phyloP scores from a whole-genome alignment of 345 rosid species.

The Bruguiera parviflora region DNA sequence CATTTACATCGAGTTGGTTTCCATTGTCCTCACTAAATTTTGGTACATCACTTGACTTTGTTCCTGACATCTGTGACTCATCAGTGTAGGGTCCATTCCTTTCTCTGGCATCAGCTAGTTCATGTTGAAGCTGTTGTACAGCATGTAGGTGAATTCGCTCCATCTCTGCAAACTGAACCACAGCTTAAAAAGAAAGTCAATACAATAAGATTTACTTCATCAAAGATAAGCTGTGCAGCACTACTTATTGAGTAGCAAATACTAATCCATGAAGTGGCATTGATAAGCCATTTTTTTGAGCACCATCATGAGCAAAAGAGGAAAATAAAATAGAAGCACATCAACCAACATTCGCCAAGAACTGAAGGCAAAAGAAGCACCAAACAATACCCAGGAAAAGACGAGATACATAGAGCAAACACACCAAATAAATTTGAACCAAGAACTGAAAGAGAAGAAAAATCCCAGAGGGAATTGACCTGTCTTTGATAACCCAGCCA shows the following conservation, averaged over 20 bases:
- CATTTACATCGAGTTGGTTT: slow-evolving; percentile 52
- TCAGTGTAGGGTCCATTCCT: slow-evolving; percentile 58
- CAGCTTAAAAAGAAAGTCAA: slow-evolving; percentile 13
- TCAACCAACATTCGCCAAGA: neutral
- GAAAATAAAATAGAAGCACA: neutral
- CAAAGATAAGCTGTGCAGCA: neutral
- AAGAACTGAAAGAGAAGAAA: slow-evolving; percentile 9
- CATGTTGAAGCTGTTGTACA: slow-evolving; percentile 82
- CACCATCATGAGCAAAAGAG: too few species aligned
- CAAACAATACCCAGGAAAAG: neutral
- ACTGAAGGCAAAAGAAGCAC: neutral
- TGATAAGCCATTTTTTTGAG: too few species aligned
- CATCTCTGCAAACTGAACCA: slow-evolving; percentile 75
- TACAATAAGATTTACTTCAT: neutral
- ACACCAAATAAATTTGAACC: slow-evolving; percentile 1
- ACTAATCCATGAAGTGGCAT: neutral
- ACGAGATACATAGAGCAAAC: neutral
- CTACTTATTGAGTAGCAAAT: neutral
- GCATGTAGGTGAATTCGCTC: slow-evolving; percentile 82
- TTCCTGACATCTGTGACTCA: slow-evolving; percentile 46
- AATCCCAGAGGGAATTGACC: slow-evolving; percentile 43
- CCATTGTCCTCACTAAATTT: slow-evolving; percentile 54
- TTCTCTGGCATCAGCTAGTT: slow-evolving; percentile 72
- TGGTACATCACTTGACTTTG: slow-evolving; percentile 45
- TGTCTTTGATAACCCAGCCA: slow-evolving; percentile 95